Evolutionary conservation across 257 asterid species (phyloP), one percentile per base, ranked within the genome.

Genomic region (Echites panduratus): DNA sequence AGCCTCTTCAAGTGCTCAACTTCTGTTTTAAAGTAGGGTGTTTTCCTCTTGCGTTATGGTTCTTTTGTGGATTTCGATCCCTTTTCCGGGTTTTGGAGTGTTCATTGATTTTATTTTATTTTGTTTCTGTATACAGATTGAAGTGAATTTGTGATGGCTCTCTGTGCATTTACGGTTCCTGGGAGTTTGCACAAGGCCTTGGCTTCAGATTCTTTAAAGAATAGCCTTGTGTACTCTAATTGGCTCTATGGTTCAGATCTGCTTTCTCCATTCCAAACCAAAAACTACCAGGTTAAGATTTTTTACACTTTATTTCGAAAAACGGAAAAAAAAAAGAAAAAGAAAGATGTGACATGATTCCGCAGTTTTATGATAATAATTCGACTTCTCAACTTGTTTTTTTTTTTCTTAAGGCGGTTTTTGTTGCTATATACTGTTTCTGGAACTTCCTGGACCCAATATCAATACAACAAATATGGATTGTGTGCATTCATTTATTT

Each of bases 171-270:
- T 79, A 82, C 89, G 65, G 80, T 85, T 45, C 82, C 92, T 75
- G 93, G 87, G 85, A 80, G 76, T 72, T 78, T 86, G 79, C 75
- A 83, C 85, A 84, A 74, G 65, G 77, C 81, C 14, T 32, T 75
- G 49, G 84, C 61, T 68, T 80, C 86, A 47, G 89, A 84, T 80
- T 70, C 79, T 53, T 75, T 72, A 41, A 89, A 77, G 70, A 79
- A 64, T 7, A 64, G 66, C 47, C 66, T 64, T 83, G 75, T 78
- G 3, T 45, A 50, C 76, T 79, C 89, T 52, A 88, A 77, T 9
- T 85, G 85, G 89, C 77, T 88, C 43, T 26, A 70, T 77, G 94
- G 88, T 49, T 68, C 81, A 70, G 91, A 85, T 89, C 87, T 82
- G 83, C 87, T 73, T 47, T 53, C 66, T 76, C 84, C 73, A 57